Base-by-base conservation (phyloP, 176 grass and related monocot species). In the Zoysia japonica region DNA sequence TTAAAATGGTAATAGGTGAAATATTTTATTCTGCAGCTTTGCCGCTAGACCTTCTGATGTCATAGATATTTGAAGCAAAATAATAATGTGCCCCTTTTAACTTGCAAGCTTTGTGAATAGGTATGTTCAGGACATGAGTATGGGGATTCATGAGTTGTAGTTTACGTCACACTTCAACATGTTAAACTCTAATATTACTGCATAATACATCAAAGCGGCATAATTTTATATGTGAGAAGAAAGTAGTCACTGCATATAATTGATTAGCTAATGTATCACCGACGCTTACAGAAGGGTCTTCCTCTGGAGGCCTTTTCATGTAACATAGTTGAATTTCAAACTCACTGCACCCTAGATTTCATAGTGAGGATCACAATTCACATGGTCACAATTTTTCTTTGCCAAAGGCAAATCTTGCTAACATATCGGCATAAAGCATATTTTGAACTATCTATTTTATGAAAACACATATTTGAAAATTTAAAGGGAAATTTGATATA, bases 221-320 rank as follows among this genome's bases (percentile, higher is more conserved):
- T 57, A 54, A 1, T 72, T 66, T 65, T 37, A 47, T 19, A 2
- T 72, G 4, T 79, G 12, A 9, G 75, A 53, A 54, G 6, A 10
- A 78, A 45, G 19, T 64, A 60, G 36, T 50, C 2, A 36, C 71
- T 78, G 3, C 17, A 66, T 50, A 45, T 65, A 42, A 70, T 71
- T 71, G n/a, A 64, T 42, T 71, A 61, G 52, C 17, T 3, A 70
- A 39, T 56, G 41, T 37, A 41, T 79, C 44, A 8, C 41, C 11
- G 5, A 37, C 7, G 66, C 16, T 53, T 73, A 16, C 4, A 39
- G 2, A 53, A 79, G 59, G 47, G 17, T 28, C 42, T 55, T 73
- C 46, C 43, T 71, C 0, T 59, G 16, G n/a, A 48, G 11, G 1
- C n/a, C 15, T 75, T 75, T 59, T 28, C 51, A 59, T 83, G 40